Base-by-base conservation (phyloP, 371 early-diverging fungal species). In the Cokeromyces recurvatus region DNA sequence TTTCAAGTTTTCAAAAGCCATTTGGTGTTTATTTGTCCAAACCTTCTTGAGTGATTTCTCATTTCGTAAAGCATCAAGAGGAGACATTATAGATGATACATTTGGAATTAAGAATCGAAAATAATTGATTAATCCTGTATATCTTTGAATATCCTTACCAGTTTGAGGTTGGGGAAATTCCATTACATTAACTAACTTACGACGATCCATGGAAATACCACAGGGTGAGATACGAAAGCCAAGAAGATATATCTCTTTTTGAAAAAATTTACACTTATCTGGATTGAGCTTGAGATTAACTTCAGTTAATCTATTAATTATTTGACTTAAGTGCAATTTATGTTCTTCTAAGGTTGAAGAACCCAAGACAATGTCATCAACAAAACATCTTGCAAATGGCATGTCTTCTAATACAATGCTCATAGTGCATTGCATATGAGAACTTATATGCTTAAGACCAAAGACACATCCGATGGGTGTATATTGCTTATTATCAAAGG, bases 41-140 rank as follows among this genome's bases (percentile, higher is more conserved):
- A 15, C 39, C 39, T 47, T 49, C 15, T 46, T 16, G 10, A 31
- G 53, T 2, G 5, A 8, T 8, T 29, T 11, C 11, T 5, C 29
- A 11, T 5, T 8, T 5, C 56, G 48, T 16, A 66, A 24, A 4
- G 17, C 19, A 19, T 57, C 61, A 14, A 66, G 23, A 0, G 66
- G 63, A 1, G 55, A 54, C 14, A 57, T 44, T 16, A 62, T 4
- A 0, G 31, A 31, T 15, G 49, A 29, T 19, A 48, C 46, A 0
- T 54, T 22, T 2, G 55, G 55, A 16, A 58, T 43, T 12, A 52
- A 45, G 5, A 48, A 43, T 21, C 60, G n/a, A 21, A 62, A 59
- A 40, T 50, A 65, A 10, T 59, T 62, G 15, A 62, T 46, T 12
- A 37, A 31, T 0, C 59, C 62, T 34, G 53, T 17, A 20, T 54